Evolutionary conservation across 441 rosid species (phyloP).

Genomic region (Brassica hybrid): DNA sequence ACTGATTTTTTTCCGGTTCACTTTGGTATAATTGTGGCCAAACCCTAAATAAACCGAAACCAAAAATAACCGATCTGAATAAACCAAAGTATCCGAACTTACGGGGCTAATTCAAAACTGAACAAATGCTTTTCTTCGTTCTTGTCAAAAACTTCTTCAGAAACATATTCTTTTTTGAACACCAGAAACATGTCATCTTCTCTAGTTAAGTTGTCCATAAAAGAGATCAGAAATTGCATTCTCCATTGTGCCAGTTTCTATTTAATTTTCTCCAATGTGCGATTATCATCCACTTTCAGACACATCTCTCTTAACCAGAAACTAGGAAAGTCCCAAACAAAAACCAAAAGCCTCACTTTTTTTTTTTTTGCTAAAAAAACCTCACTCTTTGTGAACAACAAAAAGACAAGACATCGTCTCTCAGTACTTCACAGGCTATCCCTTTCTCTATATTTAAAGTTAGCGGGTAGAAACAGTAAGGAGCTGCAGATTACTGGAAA

Average conservation of each 20-base stretch:
- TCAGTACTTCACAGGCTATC: not conserved
- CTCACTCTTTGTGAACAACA: slow-evolving; percentile 3
- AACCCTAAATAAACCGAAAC: too few species aligned
- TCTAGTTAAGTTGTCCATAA: not conserved
- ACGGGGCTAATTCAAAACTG: too few species aligned
- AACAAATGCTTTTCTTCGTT: too few species aligned
- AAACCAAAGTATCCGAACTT: too few species aligned
- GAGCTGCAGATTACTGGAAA: slow-evolving; percentile 5
- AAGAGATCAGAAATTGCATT: not conserved
- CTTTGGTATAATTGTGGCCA: too few species aligned
- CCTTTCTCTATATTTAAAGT: not conserved
- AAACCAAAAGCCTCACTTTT: too few species aligned
- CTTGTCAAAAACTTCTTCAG: too few species aligned
- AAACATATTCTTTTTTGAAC: too few species aligned
- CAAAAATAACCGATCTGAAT: too few species aligned
- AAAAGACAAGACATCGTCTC: not conserved
- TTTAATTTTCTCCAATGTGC: not conserved
- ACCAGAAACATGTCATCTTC: not conserved
- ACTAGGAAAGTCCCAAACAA: not conserved
- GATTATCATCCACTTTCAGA: not conserved
- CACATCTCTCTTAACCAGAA: not conserved
- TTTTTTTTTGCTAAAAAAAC: too few species aligned
- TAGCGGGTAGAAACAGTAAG: not conserved
- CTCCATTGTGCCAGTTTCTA: not conserved
- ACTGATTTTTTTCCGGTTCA: too few species aligned